A percentile compares a stretch with the other conserved stretches of the same genome.
These are phyloP conservation scores for Ganoderma meredithae DNA, from an alignment of 1,284 basidiomycete species.

Conservation along the genomic window DNA sequence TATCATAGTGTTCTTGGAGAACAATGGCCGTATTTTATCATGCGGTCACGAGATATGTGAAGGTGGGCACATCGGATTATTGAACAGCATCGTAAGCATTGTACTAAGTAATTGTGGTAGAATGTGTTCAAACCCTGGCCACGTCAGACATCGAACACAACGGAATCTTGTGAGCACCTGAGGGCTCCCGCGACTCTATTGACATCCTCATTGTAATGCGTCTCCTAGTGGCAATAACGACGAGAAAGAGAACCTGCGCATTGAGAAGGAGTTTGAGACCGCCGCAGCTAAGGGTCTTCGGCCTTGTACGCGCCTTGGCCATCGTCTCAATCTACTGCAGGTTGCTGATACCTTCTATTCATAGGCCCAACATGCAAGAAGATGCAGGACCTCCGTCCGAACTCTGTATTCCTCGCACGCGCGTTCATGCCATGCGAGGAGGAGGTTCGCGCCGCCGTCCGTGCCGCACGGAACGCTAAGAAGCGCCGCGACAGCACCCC, in stretches of 20 bases:
- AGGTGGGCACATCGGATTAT: constrained; percentile 42
- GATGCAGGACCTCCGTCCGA: constrained; percentile 57
- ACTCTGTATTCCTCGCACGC: constrained; percentile 57
- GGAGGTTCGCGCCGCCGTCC: constrained; percentile 39
- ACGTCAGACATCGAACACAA: constrained; percentile 59
- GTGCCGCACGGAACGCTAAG: constrained; percentile 22
- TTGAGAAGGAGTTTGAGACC: constrained; percentile 62
- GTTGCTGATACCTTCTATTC: background rate
- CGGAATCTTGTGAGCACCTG: constrained; percentile 59
- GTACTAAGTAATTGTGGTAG: constrained; percentile 39
- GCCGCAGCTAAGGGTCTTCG: constrained; percentile 63
- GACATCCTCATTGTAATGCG: background rate
- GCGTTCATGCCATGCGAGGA: constrained; percentile 61
- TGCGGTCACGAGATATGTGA: constrained; percentile 71
- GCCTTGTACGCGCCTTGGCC: constrained; percentile 51
- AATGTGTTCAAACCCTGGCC: constrained; percentile 59
- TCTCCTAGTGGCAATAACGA: constrained; percentile 55
- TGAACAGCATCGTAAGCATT: background rate
- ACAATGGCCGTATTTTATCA: constrained; percentile 58
- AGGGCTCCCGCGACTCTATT: background rate
- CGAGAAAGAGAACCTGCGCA: constrained; percentile 60
- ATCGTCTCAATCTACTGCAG: too few species aligned
- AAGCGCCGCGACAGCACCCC: constrained; percentile 21
- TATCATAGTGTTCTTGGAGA: constrained; percentile 51
- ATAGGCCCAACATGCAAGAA: constrained; percentile 66